Base-by-base conservation (phyloP, 768 basidiomycete genomes). In the Russula sp. region DNA sequence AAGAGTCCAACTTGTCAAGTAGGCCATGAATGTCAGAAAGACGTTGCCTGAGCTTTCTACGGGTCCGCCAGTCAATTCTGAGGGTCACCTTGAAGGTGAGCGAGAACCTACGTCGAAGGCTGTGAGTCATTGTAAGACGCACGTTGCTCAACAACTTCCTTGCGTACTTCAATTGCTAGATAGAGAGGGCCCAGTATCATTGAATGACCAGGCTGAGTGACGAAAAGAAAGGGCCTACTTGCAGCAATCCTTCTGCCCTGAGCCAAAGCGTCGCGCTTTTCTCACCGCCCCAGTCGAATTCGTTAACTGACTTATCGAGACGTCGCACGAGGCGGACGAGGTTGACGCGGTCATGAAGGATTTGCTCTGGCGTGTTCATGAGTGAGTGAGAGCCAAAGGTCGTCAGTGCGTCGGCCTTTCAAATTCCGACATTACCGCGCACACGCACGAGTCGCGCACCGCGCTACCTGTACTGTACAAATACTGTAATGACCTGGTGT, bases 341-440 rank as follows among this genome's bases (percentile, higher is more conserved):
- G 73, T 91, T 91, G 14, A 91, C 82, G 67, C 83, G 81, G 75
- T 91, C 86, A 63, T 88, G 89, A 5, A 69, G 56, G 2, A 68
- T 34, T 57, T 73, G 71, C 30, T 74, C 73, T 49, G 22, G 53
- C 22, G 22, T 54, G n/a, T 22, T 22, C 34, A 36, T n/a, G 36
- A 36, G 36, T n/a, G 36, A 36, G 36, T 36, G 3, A 36, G 8
- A 5, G 3, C 2, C 2, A 13, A 36, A 13, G 34, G 34, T 36
- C 34, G 34, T 36, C 28, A 30, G 28, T 30, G 5, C n/a, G 28
- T 30, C n/a, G n/a, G 34, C 34, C 34, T 36, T 48, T 50, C 49
- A 28, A 50, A 50, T 24, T 50, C 7, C 49, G 24, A 2, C 5
- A n/a, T n/a, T n/a, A n/a, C n/a, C n/a, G n/a, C n/a, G n/a, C n/a